Conservation (phyloP, 208 protist genomes). For the Leishmania amazonensis region DNA sequence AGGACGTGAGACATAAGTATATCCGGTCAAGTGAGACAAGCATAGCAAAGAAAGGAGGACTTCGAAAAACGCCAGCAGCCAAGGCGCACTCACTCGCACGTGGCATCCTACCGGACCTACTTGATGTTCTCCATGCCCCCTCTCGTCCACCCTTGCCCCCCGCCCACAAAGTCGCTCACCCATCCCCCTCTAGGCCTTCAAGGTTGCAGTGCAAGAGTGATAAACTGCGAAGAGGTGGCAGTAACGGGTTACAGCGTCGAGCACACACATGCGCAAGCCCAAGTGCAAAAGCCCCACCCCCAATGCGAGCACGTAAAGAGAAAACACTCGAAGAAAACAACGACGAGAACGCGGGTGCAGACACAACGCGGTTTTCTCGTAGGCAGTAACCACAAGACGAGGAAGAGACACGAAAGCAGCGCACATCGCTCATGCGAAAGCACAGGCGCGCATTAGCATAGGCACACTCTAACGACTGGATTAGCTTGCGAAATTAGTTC, state of each 20-base stretch:
- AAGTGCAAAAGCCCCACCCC: neutral
- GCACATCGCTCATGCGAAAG: neutral
- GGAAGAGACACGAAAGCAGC: neutral
- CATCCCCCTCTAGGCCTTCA: neutral
- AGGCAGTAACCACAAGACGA: neutral
- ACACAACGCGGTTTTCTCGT: too few species aligned
- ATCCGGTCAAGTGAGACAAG: neutral
- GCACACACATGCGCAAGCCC: neutral
- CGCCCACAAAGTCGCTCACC: neutral
- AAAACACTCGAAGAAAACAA: too few species aligned
- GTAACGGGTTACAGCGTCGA: neutral
- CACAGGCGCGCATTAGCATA: neutral
- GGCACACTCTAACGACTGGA: neutral
- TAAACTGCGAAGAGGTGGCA: neutral
- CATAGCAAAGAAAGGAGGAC: neutral
- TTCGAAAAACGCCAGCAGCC: neutral
- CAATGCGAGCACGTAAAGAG: neutral
- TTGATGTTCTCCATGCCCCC: neutral
- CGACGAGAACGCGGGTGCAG: too few species aligned
- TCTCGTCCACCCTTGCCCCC: neutral
- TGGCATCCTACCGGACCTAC: neutral
- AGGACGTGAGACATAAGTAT: neutral
- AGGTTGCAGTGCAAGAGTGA: neutral
- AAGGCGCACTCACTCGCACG: neutral
- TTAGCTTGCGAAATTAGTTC: neutral